Evolutionary conservation across 2,329 filamentous ascomycete genomes (phyloP).

Genomic region (Laburnicola sp.): DNA sequence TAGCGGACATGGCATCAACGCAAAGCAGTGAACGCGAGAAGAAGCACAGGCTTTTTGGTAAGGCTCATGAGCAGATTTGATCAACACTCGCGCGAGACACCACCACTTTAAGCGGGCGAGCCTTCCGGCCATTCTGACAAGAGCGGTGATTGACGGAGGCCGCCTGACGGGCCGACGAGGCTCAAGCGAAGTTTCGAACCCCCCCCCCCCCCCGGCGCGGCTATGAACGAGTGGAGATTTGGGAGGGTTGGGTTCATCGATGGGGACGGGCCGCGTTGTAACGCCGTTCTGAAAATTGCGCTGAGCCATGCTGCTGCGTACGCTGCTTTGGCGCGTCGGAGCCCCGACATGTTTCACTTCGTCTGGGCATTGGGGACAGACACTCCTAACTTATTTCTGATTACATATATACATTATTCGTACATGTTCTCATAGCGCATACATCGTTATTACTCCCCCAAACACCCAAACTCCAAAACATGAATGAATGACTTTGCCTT

Average conservation of each 20-base stretch:
- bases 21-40: neutral
- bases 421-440: too few relatives aligned
- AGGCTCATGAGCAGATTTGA: slow-evolving; percentile 1
- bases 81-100: slow-evolving; percentile 4
- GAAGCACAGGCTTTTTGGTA: neutral
- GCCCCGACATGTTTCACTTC: neutral
- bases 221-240: neutral
- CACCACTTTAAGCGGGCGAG: neutral
- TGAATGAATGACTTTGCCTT: neutral
- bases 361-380: too few relatives aligned
- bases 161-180: neutral
- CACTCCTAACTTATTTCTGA: too few relatives aligned
- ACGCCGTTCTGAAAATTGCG: neutral
- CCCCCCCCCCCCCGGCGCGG: too few relatives aligned
- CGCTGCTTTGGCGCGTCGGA: neutral
- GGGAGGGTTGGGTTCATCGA: neutral
- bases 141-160: slow-evolving; percentile 1
- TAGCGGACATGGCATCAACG: slow-evolving; percentile 1
- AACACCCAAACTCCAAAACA: too few relatives aligned
- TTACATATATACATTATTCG: too few relatives aligned
- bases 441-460: too few relatives aligned
- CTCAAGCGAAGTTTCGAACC: neutral
- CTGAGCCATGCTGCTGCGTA: neutral
- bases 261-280: neutral
- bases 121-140: neutral